Base-by-base conservation (phyloP, 495 filamentous ascomycete species). In the Endocarpon pusillum region DNA sequence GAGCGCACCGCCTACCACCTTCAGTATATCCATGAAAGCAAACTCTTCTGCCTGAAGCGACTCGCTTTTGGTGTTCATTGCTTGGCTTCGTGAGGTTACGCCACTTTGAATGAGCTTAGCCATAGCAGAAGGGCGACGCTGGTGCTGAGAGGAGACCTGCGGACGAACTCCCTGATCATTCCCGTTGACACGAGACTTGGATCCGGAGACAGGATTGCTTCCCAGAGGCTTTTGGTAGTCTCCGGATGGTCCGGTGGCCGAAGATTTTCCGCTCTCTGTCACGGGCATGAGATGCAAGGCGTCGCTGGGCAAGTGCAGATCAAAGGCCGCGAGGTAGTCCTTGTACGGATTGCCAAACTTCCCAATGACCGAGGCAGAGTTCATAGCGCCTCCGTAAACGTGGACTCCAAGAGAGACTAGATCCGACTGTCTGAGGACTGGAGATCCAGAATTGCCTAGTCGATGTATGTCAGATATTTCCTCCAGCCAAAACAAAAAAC, bases 361-460 rank as follows among this genome's bases (percentile, higher is more conserved):
- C 4, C 54, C 51, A 27, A 58, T 57, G 38, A 44, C 32, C 7
- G 44, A 52, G 19, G 52, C 54, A 16, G 37, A 40, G 42, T 58
- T 57, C 33, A 42, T 30, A 15, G 38, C 37, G 4, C 45, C 47
- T 21, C 49, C 51, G 21, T 54, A 53, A 8, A 53, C 54, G 26
- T 58, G 54, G 15, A 46, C 48, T 20, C 46, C 54, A 23, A 57
- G 54, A 23, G 42, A 45, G 7, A 39, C 26, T 11, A 36, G 26
- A 21, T 25, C 40, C n/a, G 33, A 10, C 38, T 48, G 42, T 33
- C 43, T 34, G 12, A 58, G 43, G 3, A 58, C 54, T 6, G 54
- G 54, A 5, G 54, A 44, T 21, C 54, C 53, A 12, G 46, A 51
- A 37, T 53, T 54, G 18, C 49, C 53, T 55, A 16, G 6, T 19